A percentile compares a stretch with the other conserved stretches of the same genome.
Conservation (phyloP, 139 green algal genomes). For the Micractinium conductrix region DNA sequence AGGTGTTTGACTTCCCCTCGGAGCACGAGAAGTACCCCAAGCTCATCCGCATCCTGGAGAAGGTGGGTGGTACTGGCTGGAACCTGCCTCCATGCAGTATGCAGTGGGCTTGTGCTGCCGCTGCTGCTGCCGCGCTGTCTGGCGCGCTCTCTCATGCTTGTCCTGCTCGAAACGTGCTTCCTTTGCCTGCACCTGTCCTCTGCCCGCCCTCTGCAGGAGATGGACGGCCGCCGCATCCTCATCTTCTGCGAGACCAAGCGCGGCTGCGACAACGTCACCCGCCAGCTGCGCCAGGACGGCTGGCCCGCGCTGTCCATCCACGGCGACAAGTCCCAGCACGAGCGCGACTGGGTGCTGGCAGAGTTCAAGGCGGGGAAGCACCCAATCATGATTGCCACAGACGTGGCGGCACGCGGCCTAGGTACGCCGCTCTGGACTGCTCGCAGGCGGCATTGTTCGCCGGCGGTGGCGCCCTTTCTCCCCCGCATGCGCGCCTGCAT, state of each 20-base stretch:
- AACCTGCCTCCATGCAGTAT: background rate
- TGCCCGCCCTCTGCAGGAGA: constrained; percentile 59
- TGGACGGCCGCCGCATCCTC: constrained; percentile 75
- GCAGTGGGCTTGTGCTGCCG: constrained; percentile 39
- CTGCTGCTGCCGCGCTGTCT: background rate
- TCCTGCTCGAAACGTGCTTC: background rate
- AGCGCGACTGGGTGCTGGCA: constrained; percentile 92
- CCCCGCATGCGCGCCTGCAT: background rate
- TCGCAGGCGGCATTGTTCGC: background rate
- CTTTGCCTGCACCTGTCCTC: background rate
- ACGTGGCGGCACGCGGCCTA: constrained; percentile 91
- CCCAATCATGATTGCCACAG: constrained; percentile 95
- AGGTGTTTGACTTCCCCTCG: constrained; percentile 75
- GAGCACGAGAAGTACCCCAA: constrained; percentile 61
- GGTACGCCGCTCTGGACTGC: constrained; percentile 59
- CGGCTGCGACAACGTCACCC: constrained; percentile 87
- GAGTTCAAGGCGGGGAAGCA: constrained; percentile 89
- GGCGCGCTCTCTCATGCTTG: background rate
- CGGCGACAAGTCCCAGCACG: constrained; percentile 95
- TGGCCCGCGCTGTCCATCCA: constrained; percentile 89
- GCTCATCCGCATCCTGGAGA: constrained; percentile 60
- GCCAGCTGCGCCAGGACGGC: constrained; percentile 84
- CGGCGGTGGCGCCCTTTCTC: background rate
- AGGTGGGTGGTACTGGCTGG: constrained; percentile 16
- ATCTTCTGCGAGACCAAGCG: constrained; percentile 96